phyloP scores from a whole-genome alignment of 257 asterid species.

The Nicotiana paniculata region DNA sequence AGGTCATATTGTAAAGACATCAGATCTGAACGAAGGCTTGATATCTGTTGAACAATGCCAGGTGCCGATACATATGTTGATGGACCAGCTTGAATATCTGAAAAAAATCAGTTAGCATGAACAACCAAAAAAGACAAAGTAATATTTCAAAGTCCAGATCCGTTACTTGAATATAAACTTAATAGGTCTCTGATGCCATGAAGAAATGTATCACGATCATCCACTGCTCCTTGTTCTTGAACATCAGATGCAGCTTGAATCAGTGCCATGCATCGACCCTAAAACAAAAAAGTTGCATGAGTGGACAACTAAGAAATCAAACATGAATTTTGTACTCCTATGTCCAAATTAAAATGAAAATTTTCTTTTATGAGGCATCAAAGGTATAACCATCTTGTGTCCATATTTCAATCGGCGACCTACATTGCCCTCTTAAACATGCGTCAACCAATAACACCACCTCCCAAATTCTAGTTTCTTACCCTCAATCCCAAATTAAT shows the following conservation, averaged over 20 bases:
- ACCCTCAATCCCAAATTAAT: not conserved
- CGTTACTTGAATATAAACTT: conserved; percentile 89
- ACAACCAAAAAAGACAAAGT: not conserved
- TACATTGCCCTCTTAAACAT: not conserved
- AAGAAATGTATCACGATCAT: conserved; percentile 89
- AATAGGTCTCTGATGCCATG: conserved; percentile 96
- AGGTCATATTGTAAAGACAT: conserved; percentile 81
- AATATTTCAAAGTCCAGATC: conserved; percentile 8
- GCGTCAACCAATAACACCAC: not conserved
- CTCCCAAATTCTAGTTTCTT: not conserved
- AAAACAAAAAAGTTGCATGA: conserved; percentile 10
- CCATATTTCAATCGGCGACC: not conserved
- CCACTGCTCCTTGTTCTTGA: conserved; percentile 97
- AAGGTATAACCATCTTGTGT: not conserved
- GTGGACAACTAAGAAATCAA: not conserved
- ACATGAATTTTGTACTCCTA: not conserved
- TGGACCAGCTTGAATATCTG: conserved; percentile 90
- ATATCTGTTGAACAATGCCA: conserved; percentile 87
- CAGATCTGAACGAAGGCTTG: conserved; percentile 81
- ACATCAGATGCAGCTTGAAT: conserved; percentile 85
- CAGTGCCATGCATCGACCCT: conserved; percentile 84
- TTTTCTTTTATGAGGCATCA: not conserved
- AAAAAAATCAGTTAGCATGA: conserved; percentile 2
- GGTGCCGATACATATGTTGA: conserved; percentile 94
- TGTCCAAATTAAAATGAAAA: not conserved